Conservation (phyloP, 768 basidiomycete genomes). For the Phylloporus arenicola region DNA sequence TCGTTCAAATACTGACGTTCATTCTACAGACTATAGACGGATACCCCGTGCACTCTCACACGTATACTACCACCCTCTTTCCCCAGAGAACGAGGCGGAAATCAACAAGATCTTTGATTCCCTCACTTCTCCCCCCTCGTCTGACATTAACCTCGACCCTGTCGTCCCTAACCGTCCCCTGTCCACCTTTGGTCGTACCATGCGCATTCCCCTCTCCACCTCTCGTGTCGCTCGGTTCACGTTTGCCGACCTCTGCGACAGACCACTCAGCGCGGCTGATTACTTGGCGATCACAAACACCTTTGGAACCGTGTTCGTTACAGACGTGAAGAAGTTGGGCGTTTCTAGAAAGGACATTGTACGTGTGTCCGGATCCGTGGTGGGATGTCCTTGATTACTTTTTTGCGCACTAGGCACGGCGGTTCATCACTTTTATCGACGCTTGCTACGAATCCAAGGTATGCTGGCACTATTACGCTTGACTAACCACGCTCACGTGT, state of each 20-base stretch:
- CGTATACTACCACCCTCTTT: constrained; percentile 85
- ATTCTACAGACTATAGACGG: constrained; percentile 81
- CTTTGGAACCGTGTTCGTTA: constrained; percentile 84
- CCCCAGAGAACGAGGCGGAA: constrained; percentile 57
- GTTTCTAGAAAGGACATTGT: constrained; percentile 84
- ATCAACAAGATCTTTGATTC: constrained; percentile 81
- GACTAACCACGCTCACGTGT: constrained; percentile 39
- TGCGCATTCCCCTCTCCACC: constrained; percentile 76
- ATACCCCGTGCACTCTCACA: constrained; percentile 89
- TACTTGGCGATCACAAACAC: constrained; percentile 89
- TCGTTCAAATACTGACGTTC: neutral
- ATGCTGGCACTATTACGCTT: neutral
- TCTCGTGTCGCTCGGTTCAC: constrained; percentile 77
- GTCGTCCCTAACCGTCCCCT: constrained; percentile 59
- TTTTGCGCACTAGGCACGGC: constrained; percentile 54
- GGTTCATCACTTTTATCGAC: constrained; percentile 98
- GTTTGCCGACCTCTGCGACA: constrained; percentile 83
- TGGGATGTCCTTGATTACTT: neutral
- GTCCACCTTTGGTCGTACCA: constrained; percentile 84
- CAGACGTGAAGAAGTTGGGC: constrained; percentile 85
- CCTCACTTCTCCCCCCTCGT: constrained; percentile 46
- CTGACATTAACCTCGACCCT: constrained; percentile 35
- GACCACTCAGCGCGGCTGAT: constrained; percentile 89
- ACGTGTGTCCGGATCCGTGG: constrained; percentile 7
- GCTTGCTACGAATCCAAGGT: constrained; percentile 93